These are phyloP conservation scores for Talaromyces albobiverticillius DNA, from an alignment of 2,329 filamentous ascomycete genomes.

Conservation along the genomic window DNA sequence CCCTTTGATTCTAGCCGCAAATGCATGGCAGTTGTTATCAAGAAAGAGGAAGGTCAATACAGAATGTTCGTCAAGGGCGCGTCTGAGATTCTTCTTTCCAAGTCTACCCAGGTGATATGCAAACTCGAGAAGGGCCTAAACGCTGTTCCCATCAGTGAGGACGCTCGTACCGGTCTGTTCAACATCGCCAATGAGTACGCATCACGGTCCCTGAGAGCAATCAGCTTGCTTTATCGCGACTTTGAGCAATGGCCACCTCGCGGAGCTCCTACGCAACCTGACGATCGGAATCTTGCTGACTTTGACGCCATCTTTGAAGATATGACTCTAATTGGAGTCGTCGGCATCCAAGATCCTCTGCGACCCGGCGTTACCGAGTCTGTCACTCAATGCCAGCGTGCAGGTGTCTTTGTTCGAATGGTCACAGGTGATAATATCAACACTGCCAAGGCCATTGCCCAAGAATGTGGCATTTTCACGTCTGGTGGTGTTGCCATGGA, in stretches of 20 bases:
- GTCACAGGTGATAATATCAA: slow-evolving; percentile 80
- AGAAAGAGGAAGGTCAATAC: slow-evolving; percentile 54
- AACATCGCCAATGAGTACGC: slow-evolving; percentile 75
- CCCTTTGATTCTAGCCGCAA: slow-evolving; percentile 65
- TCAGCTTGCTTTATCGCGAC: slow-evolving; percentile 78
- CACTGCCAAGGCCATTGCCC: slow-evolving; percentile 75
- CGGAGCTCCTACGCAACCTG: slow-evolving; percentile 54
- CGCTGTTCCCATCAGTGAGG: slow-evolving; percentile 52
- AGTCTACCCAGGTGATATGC: slow-evolving; percentile 52
- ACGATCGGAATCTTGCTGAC: slow-evolving; percentile 59
- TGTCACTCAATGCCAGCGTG: slow-evolving; percentile 68
- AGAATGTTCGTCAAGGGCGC: slow-evolving; percentile 57
- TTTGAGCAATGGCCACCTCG: slow-evolving; percentile 81
- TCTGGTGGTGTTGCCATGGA: slow-evolving; percentile 70
- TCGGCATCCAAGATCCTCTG: slow-evolving; percentile 79
- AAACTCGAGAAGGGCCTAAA: slow-evolving; percentile 60
- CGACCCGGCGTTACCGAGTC: slow-evolving; percentile 72
- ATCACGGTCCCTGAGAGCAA: slow-evolving; percentile 75
- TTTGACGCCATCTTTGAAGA: slow-evolving; percentile 66
- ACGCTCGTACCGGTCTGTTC: slow-evolving; percentile 59
- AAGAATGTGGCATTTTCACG: slow-evolving; percentile 73
- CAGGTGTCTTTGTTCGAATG: slow-evolving; percentile 79
- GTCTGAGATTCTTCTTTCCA: slow-evolving; percentile 48
- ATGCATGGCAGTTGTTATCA: slow-evolving; percentile 66
- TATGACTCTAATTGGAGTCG: slow-evolving; percentile 67